Evolutionary conservation across 148 eudicot species (phyloP).

Genomic region (Arbutus unedo): DNA sequence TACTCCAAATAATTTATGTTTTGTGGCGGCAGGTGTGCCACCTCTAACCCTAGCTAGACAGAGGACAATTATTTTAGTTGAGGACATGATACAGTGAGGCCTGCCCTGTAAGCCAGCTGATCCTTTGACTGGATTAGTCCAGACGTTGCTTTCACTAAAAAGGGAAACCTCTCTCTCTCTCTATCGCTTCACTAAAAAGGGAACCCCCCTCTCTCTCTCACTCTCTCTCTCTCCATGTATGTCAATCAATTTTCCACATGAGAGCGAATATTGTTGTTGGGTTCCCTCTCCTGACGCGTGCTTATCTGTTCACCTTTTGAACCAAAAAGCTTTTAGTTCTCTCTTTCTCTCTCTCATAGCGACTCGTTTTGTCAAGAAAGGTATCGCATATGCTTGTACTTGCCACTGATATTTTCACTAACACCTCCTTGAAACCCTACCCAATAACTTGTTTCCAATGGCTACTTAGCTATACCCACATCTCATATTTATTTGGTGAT

Average conservation of each 20-base stretch:
- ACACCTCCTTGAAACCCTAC: slow-evolving; percentile 16
- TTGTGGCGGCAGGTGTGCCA: background rate
- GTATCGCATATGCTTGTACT: slow-evolving; percentile 17
- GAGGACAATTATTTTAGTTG: slow-evolving; percentile 20
- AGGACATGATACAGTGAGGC: slow-evolving; percentile 8
- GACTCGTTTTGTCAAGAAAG: background rate
- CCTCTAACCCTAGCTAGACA: slow-evolving; percentile 18
- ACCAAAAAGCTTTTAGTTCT: background rate
- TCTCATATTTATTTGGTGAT: slow-evolving; percentile 11
- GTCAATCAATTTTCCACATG: background rate
- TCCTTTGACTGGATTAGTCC: slow-evolving; percentile 8
- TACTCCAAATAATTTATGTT: no score
- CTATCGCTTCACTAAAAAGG: no score
- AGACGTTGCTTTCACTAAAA: slow-evolving; percentile 19
- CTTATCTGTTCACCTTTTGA: slow-evolving; percentile 10
- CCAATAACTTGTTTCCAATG: slow-evolving; percentile 19
- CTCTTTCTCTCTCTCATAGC: background rate
- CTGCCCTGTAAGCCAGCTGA: slow-evolving; percentile 8
- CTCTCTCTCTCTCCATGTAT: background rate
- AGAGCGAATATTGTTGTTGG: background rate
- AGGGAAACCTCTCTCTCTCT: background rate
- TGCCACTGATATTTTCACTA: slow-evolving; percentile 19
- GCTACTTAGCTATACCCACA: background rate
- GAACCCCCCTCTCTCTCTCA: background rate
- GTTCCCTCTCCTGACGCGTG: slow-evolving; percentile 15